A percentile compares a stretch with the other conserved stretches of the same genome.
Conservation (phyloP, 768 basidiomycete genomes). For the Macrolepiota fuliginosa region DNA sequence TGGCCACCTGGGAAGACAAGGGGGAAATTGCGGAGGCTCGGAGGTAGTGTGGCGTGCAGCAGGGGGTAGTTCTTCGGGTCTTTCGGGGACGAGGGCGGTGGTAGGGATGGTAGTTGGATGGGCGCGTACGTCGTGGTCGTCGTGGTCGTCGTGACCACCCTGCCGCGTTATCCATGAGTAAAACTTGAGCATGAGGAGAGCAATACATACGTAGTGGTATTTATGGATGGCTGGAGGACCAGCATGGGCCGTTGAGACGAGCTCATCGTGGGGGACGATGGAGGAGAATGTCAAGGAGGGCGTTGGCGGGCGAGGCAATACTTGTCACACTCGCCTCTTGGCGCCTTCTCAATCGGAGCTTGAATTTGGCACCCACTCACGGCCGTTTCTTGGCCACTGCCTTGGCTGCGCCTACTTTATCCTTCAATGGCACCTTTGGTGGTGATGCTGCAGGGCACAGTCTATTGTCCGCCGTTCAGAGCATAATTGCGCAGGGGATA, state of each 20-base stretch:
- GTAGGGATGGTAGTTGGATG: conserved; percentile 76
- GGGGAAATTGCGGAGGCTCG: conserved; percentile 70
- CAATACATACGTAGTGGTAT: conserved; percentile 73
- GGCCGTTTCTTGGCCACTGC: conserved; percentile 27
- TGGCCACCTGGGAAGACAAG: conserved; percentile 80
- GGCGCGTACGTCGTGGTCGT: conserved; percentile 89
- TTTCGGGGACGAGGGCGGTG: conserved; percentile 67
- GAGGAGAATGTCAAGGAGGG: conserved; percentile 19
- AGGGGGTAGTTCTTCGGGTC: conserved; percentile 82
- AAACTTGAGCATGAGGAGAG: background rate
- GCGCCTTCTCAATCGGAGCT: conserved; percentile 25
- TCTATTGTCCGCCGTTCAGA: background rate
- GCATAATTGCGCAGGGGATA: background rate
- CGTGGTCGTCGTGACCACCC: conserved; percentile 88
- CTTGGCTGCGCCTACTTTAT: conserved; percentile 20
- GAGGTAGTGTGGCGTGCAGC: conserved; percentile 70
- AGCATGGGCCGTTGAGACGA: conserved; percentile 63
- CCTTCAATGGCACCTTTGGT: background rate
- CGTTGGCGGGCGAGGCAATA: conserved; percentile 5
- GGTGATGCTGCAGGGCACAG: background rate
- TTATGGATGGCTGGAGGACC: conserved; percentile 77
- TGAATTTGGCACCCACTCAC: conserved; percentile 21
- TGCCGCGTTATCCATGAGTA: conserved; percentile 32
- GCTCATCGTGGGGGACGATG: conserved; percentile 45
- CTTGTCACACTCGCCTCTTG: conserved; percentile 11